Evolutionary conservation across 1,284 basidiomycete genomes (phyloP), one percentile per base, ranked within the genome.

Genomic region (Sphagnurus paluster): DNA sequence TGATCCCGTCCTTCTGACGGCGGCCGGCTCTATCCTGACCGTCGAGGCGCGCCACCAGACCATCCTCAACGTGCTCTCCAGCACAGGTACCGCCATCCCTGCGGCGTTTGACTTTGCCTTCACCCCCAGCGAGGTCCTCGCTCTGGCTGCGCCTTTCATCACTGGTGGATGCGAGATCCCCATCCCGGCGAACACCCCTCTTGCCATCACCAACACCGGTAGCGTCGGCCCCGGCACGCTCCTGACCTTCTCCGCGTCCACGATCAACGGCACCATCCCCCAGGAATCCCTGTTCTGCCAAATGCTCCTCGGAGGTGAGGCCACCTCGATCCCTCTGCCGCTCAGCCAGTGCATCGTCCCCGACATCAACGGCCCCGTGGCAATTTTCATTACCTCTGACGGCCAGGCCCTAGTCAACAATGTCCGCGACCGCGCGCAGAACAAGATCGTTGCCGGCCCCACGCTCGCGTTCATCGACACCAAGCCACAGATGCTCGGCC

Each of bases 11-110:
- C 62, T 91, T 54, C 69, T 90, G 42, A 77, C 77, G 42, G 76
- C 81, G 23, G 89, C 89, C 39, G 90, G 76, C 6, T 82, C 83
- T 21, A 93, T 93, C 66, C 63, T 90, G 62, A 88, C 90, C 28
- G 74, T 88, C 42, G 90, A 93, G 63, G 85, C 88, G 20, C 84
- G 91, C 45, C 90, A 93, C 61, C 85, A 90, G 63, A 84, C 82
- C 4, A 67, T 91, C 28, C 72, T 91, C 34, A 91, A 92, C 69
- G 60, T 88, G 49, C 59, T 92, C 48, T 77, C 74, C 47, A 74
- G 69, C 23, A 63, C 71, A 46, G 84, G 79, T 10, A 75, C 72
- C 5, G 72, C 80, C 14, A 78, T 87, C 42, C 81, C 89, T 5
- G 64, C 75, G 29, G 71, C 85, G 0, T 92, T 91, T 59, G 89